phyloP scores from a whole-genome alignment of 768 basidiomycete genomes.

The Lyophyllum shimeji region DNA sequence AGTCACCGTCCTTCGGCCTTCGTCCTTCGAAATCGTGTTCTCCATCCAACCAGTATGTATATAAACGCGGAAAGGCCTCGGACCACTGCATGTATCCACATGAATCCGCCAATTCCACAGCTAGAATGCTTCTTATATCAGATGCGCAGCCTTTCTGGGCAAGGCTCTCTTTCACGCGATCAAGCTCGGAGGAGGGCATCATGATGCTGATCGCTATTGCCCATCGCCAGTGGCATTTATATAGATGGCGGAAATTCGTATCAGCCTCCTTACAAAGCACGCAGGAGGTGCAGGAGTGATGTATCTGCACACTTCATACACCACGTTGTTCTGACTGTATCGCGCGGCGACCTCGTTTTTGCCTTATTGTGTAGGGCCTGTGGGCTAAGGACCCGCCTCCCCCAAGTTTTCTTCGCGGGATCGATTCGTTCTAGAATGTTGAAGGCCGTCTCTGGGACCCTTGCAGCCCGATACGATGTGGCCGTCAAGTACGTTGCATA shows the following conservation, averaged over 20 bases:
- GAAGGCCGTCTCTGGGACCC: not conserved
- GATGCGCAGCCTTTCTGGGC: not conserved
- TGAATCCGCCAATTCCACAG: not conserved
- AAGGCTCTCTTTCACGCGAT: not conserved
- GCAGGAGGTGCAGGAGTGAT: not conserved
- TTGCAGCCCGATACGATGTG: not conserved
- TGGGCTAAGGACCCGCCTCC: too few relatives aligned
- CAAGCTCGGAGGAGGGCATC: not conserved
- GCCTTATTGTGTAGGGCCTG: not conserved
- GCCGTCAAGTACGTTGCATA: slow-evolving; percentile 4
- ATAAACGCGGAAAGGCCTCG: too few relatives aligned
- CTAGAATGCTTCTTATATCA: not conserved
- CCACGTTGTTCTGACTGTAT: not conserved
- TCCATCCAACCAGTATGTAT: too few relatives aligned
- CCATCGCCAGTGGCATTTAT: not conserved
- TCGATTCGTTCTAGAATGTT: too few relatives aligned
- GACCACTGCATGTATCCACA: too few relatives aligned
- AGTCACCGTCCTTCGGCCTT: too few relatives aligned
- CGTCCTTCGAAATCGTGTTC: too few relatives aligned
- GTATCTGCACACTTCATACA: not conserved
- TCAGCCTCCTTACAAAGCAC: not conserved
- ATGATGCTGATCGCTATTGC: slow-evolving; percentile 4
- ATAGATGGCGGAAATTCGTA: not conserved
- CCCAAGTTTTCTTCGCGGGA: too few relatives aligned
- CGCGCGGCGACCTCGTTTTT: not conserved